Conservation (phyloP, 148 eudicot genomes). For the Selenicereus undatus region DNA sequence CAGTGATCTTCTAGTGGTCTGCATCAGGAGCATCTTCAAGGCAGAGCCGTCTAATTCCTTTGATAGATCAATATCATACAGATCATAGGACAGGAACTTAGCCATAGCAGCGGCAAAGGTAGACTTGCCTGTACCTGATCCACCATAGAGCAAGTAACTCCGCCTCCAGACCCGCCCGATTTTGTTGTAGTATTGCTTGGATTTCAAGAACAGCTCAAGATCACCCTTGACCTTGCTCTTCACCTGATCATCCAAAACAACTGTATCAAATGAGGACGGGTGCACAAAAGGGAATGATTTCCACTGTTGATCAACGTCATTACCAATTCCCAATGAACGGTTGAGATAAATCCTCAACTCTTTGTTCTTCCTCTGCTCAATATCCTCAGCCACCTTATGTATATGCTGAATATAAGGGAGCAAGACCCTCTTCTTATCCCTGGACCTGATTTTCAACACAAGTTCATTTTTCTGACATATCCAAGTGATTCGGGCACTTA, state of each 20-base stretch:
- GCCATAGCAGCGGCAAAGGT: slow-evolving; percentile 66
- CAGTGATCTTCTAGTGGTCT: slow-evolving; percentile 47
- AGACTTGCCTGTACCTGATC: slow-evolving; percentile 68
- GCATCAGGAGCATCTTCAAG: slow-evolving; percentile 49
- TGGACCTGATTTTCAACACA: slow-evolving; percentile 45
- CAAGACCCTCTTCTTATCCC: slow-evolving; percentile 51
- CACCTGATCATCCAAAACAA: slow-evolving; percentile 46
- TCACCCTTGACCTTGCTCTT: slow-evolving; percentile 57
- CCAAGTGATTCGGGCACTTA: slow-evolving; percentile 48
- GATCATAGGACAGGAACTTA: slow-evolving; percentile 46
- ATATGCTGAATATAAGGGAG: slow-evolving; percentile 58
- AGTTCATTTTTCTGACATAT: slow-evolving; percentile 30
- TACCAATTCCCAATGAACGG: slow-evolving; percentile 16
- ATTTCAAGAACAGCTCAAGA: slow-evolving; percentile 53
- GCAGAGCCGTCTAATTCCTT: slow-evolving; percentile 44
- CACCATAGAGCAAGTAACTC: slow-evolving; percentile 57
- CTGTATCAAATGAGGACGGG: slow-evolving; percentile 59
- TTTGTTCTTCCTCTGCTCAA: slow-evolving; percentile 41
- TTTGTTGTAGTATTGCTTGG: slow-evolving; percentile 56
- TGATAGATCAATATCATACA: slow-evolving; percentile 52
- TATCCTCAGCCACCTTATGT: slow-evolving; percentile 48
- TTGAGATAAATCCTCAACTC: slow-evolving; percentile 43
- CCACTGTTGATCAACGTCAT: slow-evolving; percentile 42
- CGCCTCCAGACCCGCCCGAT: slow-evolving; percentile 67
- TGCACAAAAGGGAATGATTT: slow-evolving; percentile 49